phyloP scores from a whole-genome alignment of 306 rosid species.

The Chamaecrista fasciculata region DNA sequence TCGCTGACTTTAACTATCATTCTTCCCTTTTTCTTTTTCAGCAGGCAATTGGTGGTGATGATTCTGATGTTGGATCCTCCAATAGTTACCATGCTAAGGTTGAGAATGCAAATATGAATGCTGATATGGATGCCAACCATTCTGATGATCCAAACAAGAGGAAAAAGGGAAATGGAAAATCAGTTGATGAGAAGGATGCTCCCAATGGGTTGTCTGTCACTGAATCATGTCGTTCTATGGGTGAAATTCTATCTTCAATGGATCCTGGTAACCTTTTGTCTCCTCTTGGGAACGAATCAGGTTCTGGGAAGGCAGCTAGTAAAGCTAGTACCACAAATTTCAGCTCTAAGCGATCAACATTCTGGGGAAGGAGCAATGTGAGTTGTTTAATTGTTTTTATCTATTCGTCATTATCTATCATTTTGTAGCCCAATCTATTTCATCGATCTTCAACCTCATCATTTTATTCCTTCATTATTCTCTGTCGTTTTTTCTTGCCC shows the following conservation, averaged over 20 bases:
- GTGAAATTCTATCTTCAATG: conserved; percentile 83
- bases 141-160: conserved; percentile 58
- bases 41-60: conserved; percentile 79
- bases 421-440: neutral
- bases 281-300: conserved; percentile 48
- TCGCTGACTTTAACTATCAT: neutral
- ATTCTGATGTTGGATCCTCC: conserved; percentile 79
- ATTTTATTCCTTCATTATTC: neutral
- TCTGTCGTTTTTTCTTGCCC: neutral
- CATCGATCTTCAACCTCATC: neutral
- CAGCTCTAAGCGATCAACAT: conserved; percentile 69
- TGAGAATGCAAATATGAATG: conserved; percentile 48
- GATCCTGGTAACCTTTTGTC: conserved; percentile 64
- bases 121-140: conserved; percentile 45
- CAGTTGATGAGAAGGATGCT: conserved; percentile 51
- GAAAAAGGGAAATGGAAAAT: conserved; percentile 50
- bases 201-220: conserved; percentile 58
- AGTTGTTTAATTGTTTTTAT: conserved; percentile 35
- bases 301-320: conserved; percentile 59
- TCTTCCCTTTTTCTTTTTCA: neutral
- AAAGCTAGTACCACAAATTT: conserved; percentile 58
- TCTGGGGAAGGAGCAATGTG: conserved; percentile 98
- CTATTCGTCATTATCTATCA: neutral
- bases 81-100: conserved; percentile 61
- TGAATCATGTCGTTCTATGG: conserved; percentile 82